Evolutionary conservation across 208 protist genomes (phyloP).

Genomic region (Trypanosoma platydactyli): DNA sequence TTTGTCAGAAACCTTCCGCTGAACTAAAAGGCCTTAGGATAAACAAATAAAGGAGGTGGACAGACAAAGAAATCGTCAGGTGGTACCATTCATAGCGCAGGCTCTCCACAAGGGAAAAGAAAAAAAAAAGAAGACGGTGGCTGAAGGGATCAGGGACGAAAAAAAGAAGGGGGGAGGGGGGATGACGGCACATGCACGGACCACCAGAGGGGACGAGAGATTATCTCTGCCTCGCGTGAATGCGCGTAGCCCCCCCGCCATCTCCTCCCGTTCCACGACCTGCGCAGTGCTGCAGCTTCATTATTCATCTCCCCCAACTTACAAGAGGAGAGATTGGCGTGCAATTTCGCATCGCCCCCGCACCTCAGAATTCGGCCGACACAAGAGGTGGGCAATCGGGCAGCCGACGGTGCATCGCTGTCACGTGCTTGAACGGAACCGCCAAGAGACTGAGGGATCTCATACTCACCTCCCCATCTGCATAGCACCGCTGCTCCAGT

Average conservation of each 20-base stretch:
- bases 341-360: slow-evolving; percentile 24
- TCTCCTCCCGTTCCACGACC: background rate
- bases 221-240: no score
- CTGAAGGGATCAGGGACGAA: background rate
- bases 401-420: slow-evolving; percentile 58
- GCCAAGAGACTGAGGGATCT: slow-evolving; percentile 55
- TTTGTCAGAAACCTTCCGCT: no score
- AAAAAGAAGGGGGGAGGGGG: background rate
- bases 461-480: slow-evolving; percentile 58
- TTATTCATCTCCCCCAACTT: slow-evolving; percentile 15
- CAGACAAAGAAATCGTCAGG: no score
- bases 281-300: background rate
- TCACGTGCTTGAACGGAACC: slow-evolving; percentile 71
- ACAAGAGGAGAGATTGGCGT: background rate
- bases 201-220: no score
- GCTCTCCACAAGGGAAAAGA: slow-evolving; percentile 4
- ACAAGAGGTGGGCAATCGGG: slow-evolving; percentile 39
- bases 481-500: slow-evolving; percentile 71
- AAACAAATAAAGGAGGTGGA: no score
- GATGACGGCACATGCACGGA: no score
- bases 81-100: no score
- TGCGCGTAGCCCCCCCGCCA: background rate
- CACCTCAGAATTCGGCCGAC: slow-evolving; percentile 9
- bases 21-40: no score
- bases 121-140: background rate